A percentile compares a stretch with the other conserved stretches of the same genome.
Evolutionary conservation across 2,329 filamentous ascomycete genomes (phyloP).

Genomic region (Arthrobotrys sinensis): DNA sequence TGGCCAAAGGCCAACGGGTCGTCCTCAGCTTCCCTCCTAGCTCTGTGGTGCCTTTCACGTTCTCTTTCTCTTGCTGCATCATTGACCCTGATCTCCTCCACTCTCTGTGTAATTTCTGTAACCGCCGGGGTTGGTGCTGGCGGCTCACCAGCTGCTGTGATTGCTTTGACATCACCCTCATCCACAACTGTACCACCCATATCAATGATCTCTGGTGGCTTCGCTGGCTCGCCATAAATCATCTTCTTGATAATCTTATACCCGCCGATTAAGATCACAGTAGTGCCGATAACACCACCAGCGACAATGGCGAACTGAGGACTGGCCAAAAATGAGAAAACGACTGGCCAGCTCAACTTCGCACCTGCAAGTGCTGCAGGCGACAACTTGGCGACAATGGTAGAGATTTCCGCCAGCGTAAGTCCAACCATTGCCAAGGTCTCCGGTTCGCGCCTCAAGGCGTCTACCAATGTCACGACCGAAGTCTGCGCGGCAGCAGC

Average conservation of each 20-base stretch:
- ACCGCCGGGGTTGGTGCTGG: conserved; percentile 22
- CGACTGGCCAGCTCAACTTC: conserved; percentile 85
- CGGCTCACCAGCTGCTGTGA: conserved; percentile 41
- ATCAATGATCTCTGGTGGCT: conserved; percentile 55
- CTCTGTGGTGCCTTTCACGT: conserved; percentile 42
- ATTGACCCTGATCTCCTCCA: conserved; percentile 50
- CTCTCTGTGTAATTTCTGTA: conserved; percentile 28
- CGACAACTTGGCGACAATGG: conserved; percentile 84
- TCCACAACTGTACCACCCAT: conserved; percentile 58
- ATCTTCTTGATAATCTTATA: conserved; percentile 98
- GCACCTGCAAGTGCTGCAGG: conserved; percentile 82
- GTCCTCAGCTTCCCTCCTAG: conserved; percentile 32
- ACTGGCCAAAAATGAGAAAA: conserved; percentile 87
- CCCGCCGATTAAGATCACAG: conserved; percentile 93
- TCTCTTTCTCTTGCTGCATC: conserved; percentile 51
- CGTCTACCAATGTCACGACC: conserved; percentile 84
- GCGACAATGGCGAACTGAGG: conserved; percentile 96
- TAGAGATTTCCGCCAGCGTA: conserved; percentile 90
- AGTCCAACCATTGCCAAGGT: conserved; percentile 94
- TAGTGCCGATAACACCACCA: conserved; percentile 90
- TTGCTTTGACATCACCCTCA: conserved; percentile 46
- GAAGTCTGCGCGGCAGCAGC: conserved; percentile 68
- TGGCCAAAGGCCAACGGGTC: conserved; percentile 58
- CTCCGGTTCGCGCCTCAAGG: conserved; percentile 86
- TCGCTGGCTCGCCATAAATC: conserved; percentile 60